Base-by-base conservation (phyloP, 192 early-diverging fungal genomes). In the Coemansia sp. region DNA sequence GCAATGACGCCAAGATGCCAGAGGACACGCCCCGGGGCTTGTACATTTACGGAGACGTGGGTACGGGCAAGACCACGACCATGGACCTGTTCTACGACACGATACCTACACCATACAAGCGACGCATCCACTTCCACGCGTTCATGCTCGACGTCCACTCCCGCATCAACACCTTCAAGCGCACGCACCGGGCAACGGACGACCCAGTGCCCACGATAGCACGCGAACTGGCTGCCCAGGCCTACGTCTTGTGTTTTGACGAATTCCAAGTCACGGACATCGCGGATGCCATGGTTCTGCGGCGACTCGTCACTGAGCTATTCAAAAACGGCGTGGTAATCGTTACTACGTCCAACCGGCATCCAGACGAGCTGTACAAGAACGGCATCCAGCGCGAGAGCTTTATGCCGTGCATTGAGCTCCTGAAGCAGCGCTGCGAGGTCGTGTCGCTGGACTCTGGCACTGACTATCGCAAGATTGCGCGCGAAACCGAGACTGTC, bases 191-290 rank as follows among this genome's bases (percentile, higher is more conserved):
- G 36, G 59, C 73, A 29, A 62, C 70, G 11, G 71, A 84, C 40
- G 92, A 94, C 65, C 88, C 92, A 4, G 77, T 94, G 5, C 73
- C 79, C 15, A 79, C 68, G 1, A 87, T 99, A 56, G 94, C 97
- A 2, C 84, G 86, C 22, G 91, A 95, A 27, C 74, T 99, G 25
- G 90, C 93, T 15, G 84, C 84, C 27, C 88, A 94, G 25, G 89
- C 94, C 6, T 89, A 91, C 73, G 87, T 99, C 2, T 77, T 98
- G 6, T 99, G 97, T 71, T 93, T 98, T 83, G 96, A 98, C 65
- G 96, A 99, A 73, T 91, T 99, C 56, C 79, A 85, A 36, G 97
- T 99, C 7, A 99, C 97, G 2, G 94, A 99, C 72, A 98, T 99
- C 64, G 93, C 93, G 4, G 97, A 99, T 73, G 96, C 96, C 60